These are phyloP conservation scores for Diaporthe ampelina DNA, from an alignment of 2,329 filamentous ascomycete genomes.

Conservation along the genomic window DNA sequence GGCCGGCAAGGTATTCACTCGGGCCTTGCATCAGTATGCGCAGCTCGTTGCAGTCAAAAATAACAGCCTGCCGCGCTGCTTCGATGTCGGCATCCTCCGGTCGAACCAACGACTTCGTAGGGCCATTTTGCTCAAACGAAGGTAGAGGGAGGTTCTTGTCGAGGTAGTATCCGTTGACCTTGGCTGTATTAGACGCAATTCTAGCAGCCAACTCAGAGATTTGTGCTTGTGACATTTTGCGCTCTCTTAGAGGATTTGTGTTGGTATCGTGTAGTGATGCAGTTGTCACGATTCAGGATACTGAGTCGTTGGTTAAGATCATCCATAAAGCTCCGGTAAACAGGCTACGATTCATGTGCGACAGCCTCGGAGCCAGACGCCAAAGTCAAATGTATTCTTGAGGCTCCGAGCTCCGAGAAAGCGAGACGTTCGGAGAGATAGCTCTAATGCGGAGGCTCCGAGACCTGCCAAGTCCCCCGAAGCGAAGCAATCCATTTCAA, in stretches of 20 bases:
- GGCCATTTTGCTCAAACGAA: not conserved
- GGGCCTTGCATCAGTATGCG: not conserved
- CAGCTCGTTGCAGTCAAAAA: not conserved
- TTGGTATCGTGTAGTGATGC: not conserved
- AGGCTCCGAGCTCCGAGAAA: not conserved
- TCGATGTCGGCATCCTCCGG: not conserved
- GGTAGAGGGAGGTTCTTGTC: not conserved
- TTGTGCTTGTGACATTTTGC: not conserved
- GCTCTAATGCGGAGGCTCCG: not conserved
- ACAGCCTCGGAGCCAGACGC: not conserved
- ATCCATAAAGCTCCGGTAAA: too few species aligned
- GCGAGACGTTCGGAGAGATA: not conserved
- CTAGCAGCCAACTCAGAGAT: not conserved
- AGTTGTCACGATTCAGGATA: not conserved
- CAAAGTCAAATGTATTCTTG: not conserved
- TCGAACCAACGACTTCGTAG: not conserved
- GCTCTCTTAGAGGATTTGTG: not conserved
- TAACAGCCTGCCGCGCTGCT: not conserved
- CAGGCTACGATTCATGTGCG: not conserved
- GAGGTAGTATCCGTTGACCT: not conserved
- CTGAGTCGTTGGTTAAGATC: too few species aligned
- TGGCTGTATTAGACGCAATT: not conserved
- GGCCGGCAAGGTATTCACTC: not conserved
- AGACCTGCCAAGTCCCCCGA: not conserved
- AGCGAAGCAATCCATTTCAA: not conserved